These are phyloP conservation scores for Lactifluus subvellereus DNA, from an alignment of 768 basidiomycete genomes.

Conservation along the genomic window DNA sequence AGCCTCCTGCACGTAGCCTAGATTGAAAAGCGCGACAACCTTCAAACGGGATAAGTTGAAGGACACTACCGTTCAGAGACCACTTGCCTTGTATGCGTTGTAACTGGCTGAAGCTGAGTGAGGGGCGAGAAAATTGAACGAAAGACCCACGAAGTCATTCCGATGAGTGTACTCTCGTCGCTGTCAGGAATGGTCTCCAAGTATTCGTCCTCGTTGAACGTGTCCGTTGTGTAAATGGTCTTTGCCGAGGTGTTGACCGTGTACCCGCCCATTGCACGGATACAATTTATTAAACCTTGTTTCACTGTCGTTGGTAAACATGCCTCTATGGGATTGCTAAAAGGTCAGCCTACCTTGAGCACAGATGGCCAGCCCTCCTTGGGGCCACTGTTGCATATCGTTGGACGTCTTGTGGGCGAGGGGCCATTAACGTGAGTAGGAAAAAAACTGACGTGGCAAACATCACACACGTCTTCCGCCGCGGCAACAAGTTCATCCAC, in stretches of 20 bases:
- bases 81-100: constrained; percentile 53
- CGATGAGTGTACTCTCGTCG: constrained; percentile 46
- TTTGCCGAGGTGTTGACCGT: constrained; percentile 45
- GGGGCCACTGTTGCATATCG: constrained; percentile 52
- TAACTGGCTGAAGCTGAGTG: constrained; percentile 39
- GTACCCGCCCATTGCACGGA: constrained; percentile 59
- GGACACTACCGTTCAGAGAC: not conserved
- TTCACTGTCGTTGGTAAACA: not conserved
- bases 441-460: not conserved
- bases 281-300: constrained; percentile 50
- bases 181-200: constrained; percentile 38
- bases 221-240: constrained; percentile 55
- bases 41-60: constrained; percentile 26
- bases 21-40: constrained; percentile 59
- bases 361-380: constrained; percentile 47
- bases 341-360: constrained; percentile 41
- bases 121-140: not conserved
- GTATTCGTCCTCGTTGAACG: constrained; percentile 52
- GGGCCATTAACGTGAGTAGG: not conserved
- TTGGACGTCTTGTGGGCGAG: constrained; percentile 41
- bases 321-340: not conserved
- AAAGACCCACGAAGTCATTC: constrained; percentile 50
- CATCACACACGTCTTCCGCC: constrained; percentile 53
- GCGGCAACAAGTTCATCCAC: constrained; percentile 51
- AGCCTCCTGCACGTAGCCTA: constrained; percentile 54